Evolutionary conservation across 2,329 filamentous ascomycete genomes (phyloP), one percentile per base, ranked within the genome.

Genomic region (Massarina eburnea): DNA sequence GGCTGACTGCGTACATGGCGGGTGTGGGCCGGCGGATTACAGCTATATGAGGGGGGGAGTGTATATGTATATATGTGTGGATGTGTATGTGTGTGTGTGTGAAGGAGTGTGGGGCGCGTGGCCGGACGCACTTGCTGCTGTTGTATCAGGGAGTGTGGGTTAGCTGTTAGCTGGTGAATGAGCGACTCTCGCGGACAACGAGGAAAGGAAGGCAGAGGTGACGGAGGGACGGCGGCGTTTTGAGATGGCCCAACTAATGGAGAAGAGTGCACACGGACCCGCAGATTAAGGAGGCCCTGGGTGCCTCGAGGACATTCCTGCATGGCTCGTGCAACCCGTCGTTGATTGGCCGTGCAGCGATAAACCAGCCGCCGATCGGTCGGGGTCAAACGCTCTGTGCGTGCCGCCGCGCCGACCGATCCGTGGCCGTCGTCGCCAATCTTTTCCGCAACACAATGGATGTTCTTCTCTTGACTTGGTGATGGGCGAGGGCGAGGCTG

Each of bases 71-170:
- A 14, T 30, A 14, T 24, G 26, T 38, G 35, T 4, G 35, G 24
- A 8, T 21, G 35, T 19, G 34, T n/a, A 38, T 34, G 15, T 34
- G 32, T 9, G 24, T 43, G 26, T n/a, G 19, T 30, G 17, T 43
- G n/a, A 67, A 66, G 20, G 62, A 67, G 62, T 59, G 66, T 62
- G 39, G 35, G 35, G 62, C 58, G 55, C 66, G 66, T 70, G 49
- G 51, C 66, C 66, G 66, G 66, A 67, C 65, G 64, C 65, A 61
- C 60, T 39, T 45, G 49, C 37, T 34, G 42, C 39, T 37, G 15
- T 27, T 49, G 30, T 52, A 64, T 45, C 56, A 64, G 51, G 41
- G 57, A 58, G 52, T 56, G 54, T 44, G 49, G 41, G 32, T 34
- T 34, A 18, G 32, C n/a, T 17, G 18, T 3, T 43, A 36, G 48